Conservation (phyloP, 768 basidiomycete species). For the Pleurotus tuoliensis region DNA sequence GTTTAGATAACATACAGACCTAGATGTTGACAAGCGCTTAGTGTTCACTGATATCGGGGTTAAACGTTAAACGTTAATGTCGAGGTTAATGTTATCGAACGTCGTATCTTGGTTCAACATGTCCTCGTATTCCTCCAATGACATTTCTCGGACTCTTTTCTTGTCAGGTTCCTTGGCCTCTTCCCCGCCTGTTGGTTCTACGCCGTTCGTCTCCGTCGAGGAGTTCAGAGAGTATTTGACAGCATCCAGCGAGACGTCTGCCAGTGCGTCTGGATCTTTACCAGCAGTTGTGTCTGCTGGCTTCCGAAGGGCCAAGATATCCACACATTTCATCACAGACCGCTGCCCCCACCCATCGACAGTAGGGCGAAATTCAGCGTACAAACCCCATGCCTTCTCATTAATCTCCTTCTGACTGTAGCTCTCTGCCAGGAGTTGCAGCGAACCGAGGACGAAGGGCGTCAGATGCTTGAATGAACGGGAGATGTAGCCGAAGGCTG, state of each 20-base stretch:
- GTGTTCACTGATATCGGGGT: constrained; percentile 16
- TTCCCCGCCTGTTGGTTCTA: constrained; percentile 3
- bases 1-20: constrained; percentile 12
- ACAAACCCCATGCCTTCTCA: constrained; percentile 68
- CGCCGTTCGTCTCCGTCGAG: constrained; percentile 6
- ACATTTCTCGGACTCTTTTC: constrained; percentile 39
- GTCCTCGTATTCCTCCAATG: constrained; percentile 52
- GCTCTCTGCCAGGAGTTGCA: constrained; percentile 63
- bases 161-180: constrained; percentile 21
- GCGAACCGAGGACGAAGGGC: constrained; percentile 72
- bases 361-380: constrained; percentile 82
- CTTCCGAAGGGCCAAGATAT: constrained; percentile 59
- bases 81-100: constrained; percentile 43
- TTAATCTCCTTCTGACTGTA: constrained; percentile 60
- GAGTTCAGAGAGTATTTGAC: constrained; percentile 11
- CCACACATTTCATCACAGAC: constrained; percentile 67
- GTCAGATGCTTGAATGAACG: constrained; percentile 77
- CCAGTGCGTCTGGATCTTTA: constrained; percentile 10
- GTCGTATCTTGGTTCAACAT: constrained; percentile 41
- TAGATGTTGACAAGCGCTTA: constrained; percentile 8
- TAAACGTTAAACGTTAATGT: too few relatives aligned
- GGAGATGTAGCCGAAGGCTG: constrained; percentile 83
- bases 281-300: constrained; percentile 12
- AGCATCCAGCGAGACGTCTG: constrained; percentile 8
- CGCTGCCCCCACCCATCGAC: constrained; percentile 83